A percentile compares a stretch with the other conserved stretches of the same genome.
Evolutionary conservation across 371 early-diverging fungal species (phyloP).

Genomic region (Mortierella sp.): DNA sequence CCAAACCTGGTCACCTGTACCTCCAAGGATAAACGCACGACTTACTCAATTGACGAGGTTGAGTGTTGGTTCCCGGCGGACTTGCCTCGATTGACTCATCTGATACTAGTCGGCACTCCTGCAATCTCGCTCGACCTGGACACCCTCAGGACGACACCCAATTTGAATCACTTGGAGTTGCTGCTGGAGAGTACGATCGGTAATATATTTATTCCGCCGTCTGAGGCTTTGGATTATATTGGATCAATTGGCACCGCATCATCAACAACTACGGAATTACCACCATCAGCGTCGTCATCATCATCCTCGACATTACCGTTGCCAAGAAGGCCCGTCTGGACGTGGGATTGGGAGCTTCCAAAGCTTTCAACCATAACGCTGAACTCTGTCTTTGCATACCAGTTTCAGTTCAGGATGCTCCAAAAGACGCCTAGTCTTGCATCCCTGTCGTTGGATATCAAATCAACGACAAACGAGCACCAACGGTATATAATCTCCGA

Average conservation of each 20-base stretch:
- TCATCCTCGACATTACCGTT: background rate
- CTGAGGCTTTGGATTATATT: background rate
- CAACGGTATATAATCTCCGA: background rate
- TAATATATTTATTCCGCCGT: background rate
- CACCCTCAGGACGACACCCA: background rate
- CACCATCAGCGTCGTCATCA: background rate
- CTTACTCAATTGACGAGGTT: background rate
- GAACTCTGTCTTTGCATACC: background rate
- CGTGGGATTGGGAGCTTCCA: background rate
- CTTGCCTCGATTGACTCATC: background rate
- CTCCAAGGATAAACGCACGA: background rate
- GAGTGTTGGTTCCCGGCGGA: background rate
- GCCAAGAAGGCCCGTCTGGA: background rate
- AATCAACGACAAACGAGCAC: background rate
- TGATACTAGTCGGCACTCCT: background rate
- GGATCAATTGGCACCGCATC: too few relatives aligned
- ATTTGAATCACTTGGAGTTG: background rate
- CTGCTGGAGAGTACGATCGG: background rate
- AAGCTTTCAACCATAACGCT: background rate
- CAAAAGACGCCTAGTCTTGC: background rate
- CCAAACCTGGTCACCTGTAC: background rate
- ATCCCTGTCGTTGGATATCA: background rate
- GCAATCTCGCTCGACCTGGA: background rate
- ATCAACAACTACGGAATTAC: too few relatives aligned
- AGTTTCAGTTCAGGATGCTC: conserved; percentile 7